Conservation (phyloP, 345 rosid species). For the Abelmoschus esculentus region DNA sequence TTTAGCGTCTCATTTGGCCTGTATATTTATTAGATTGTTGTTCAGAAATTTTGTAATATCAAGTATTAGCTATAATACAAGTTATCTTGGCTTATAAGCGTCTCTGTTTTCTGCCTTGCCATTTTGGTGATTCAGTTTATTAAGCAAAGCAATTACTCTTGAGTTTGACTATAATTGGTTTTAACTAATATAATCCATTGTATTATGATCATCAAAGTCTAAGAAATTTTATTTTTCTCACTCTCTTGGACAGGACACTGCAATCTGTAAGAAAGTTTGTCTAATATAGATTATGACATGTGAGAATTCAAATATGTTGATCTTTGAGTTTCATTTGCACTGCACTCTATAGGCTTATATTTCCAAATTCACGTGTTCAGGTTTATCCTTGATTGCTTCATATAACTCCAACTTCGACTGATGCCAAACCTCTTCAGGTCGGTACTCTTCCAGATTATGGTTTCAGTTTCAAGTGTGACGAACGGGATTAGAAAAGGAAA, state of each 20-base stretch:
- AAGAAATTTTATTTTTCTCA: too few species aligned
- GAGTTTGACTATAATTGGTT: too few species aligned
- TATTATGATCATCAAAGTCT: too few species aligned
- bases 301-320: not conserved
- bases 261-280: too few species aligned
- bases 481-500: conserved; percentile 93
- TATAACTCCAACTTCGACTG: conserved; percentile 58
- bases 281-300: too few species aligned
- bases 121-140: too few species aligned
- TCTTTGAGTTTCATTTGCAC: conserved; percentile 10
- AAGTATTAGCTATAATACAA: not conserved
- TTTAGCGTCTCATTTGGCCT: not conserved
- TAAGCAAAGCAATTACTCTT: too few species aligned
- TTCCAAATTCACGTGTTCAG: conserved; percentile 1
- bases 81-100: too few species aligned
- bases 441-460: conserved; percentile 93
- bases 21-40: not conserved
- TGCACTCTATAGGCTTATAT: conserved; percentile 3
- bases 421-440: conserved; percentile 51
- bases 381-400: conserved; percentile 28
- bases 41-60: not conserved
- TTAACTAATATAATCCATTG: too few species aligned
- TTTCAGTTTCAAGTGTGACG: conserved; percentile 91
- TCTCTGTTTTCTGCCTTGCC: too few species aligned
- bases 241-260: too few species aligned